These are phyloP conservation scores for Eremothecium cymbalariae DNA, from an alignment of 1,139 yeast genomes.

Conservation along the genomic window DNA sequence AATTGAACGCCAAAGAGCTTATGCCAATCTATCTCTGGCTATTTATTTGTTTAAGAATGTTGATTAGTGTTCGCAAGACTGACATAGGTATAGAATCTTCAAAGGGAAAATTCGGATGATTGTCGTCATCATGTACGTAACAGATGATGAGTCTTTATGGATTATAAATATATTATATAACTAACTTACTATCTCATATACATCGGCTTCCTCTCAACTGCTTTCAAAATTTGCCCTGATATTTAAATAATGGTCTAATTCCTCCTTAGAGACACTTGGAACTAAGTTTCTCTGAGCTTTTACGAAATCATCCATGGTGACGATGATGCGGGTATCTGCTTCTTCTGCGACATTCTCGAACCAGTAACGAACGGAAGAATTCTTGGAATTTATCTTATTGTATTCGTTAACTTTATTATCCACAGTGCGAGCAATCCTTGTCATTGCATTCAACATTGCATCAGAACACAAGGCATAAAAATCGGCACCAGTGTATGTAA, in stretches of 20 bases:
- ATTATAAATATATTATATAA: no score
- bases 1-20: no score
- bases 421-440: slow-evolving; percentile 69
- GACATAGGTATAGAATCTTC: no score
- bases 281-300: slow-evolving; percentile 64
- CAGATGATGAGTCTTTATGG: no score
- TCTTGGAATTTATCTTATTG: slow-evolving; percentile 37
- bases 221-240: slow-evolving; percentile 76
- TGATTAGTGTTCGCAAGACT: no score
- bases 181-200: no score
- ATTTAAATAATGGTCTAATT: slow-evolving; percentile 67
- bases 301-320: slow-evolving; percentile 61
- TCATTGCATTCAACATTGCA: slow-evolving; percentile 93
- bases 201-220: no score
- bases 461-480: slow-evolving; percentile 93
- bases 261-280: slow-evolving; percentile 86
- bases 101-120: no score
- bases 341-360: slow-evolving; percentile 72
- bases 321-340: slow-evolving; percentile 62
- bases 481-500: slow-evolving; percentile 93
- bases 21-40: no score
- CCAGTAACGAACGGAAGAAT: slow-evolving; percentile 75
- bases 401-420: slow-evolving; percentile 54
- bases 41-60: no score
- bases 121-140: no score